Base-by-base conservation (phyloP, 2,329 filamentous ascomycete genomes). In the Curvularia eragrostidis region DNA sequence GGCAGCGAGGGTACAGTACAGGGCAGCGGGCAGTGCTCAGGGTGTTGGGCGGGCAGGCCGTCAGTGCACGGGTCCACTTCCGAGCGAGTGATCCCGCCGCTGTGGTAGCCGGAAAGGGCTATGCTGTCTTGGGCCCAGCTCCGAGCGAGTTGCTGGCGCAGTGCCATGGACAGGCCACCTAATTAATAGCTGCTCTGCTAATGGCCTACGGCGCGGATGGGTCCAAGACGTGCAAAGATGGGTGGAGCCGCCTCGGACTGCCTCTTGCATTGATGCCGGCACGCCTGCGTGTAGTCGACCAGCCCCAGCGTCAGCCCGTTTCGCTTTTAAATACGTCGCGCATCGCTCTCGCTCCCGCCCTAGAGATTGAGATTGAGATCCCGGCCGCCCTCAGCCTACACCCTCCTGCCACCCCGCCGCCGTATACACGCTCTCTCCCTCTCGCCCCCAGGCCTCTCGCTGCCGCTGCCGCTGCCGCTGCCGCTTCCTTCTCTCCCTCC, bases 291-390 rank as follows among this genome's bases (percentile, higher is more conserved):
- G 58, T 61, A 56, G 58, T 54, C 54, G 52, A 59, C 58, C 57
- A 54, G 58, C 26, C 53, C 57, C 51, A 64, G 63, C 62, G 64
- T 59, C 63, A 64, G 66, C 55, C 46, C 59, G 64, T 51, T 54
- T 55, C 54, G 58, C 57, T 65, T 61, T 72, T 68, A 70, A 69
- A 70, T 69, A 68, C 58, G 56, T 63, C 63, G 57, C 64, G 64
- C 61, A 56, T 23, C 39, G 21, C 39, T 24, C 39, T 50, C 63
- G 60, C 67, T 68, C 53, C 50, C 57, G 57, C 59, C 61, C 63
- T 67, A 60, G 56, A 56, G 54, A 63, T 58, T 63, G 62, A 61
- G 54, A 61, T 59, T 65, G 61, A 61, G 57, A 68, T 62, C 66
- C 68, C 61, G 60, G 64, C 63, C 5, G 30, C 30, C 30, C 30